Conservation (phyloP, 495 filamentous ascomycete genomes). For the Lasiosphaeria ovina region DNA sequence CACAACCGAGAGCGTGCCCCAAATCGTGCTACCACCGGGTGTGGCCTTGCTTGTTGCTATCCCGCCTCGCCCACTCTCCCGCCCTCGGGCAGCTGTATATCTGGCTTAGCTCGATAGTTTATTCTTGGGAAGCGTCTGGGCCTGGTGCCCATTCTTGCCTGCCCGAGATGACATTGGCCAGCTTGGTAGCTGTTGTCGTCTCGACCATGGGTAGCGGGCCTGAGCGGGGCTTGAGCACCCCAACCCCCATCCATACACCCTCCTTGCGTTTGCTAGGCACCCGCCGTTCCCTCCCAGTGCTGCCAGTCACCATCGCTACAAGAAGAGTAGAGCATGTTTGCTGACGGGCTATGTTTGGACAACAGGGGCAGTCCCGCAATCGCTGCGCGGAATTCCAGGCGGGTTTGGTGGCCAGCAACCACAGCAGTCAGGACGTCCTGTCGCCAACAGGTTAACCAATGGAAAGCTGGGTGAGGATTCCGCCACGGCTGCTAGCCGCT, state of each 20-base stretch:
- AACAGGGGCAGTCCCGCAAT: conserved; percentile 64
- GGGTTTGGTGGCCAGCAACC: conserved; percentile 65
- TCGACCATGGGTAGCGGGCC: too few species aligned
- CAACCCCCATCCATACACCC: background rate
- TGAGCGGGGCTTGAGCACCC: background rate
- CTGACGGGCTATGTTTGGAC: conserved; percentile 19
- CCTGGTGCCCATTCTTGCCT: background rate
- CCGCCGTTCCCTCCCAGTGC: conserved; percentile 3
- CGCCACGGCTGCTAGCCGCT: background rate
- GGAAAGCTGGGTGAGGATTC: conserved; percentile 66
- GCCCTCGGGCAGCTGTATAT: background rate
- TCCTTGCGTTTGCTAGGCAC: background rate
- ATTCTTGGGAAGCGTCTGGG: background rate
- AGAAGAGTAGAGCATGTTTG: background rate
- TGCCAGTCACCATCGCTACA: background rate
- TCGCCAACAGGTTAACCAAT: conserved; percentile 69
- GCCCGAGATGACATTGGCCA: background rate
- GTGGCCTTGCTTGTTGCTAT: background rate
- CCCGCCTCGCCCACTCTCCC: background rate
- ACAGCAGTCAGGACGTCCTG: conserved; percentile 58
- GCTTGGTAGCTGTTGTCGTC: background rate
- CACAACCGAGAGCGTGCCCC: background rate
- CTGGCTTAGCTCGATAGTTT: too few species aligned
- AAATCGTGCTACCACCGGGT: background rate
- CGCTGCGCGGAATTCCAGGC: conserved; percentile 64